Conservation (phyloP, 2,329 filamentous ascomycete genomes). For the Chaetomium sp. region DNA sequence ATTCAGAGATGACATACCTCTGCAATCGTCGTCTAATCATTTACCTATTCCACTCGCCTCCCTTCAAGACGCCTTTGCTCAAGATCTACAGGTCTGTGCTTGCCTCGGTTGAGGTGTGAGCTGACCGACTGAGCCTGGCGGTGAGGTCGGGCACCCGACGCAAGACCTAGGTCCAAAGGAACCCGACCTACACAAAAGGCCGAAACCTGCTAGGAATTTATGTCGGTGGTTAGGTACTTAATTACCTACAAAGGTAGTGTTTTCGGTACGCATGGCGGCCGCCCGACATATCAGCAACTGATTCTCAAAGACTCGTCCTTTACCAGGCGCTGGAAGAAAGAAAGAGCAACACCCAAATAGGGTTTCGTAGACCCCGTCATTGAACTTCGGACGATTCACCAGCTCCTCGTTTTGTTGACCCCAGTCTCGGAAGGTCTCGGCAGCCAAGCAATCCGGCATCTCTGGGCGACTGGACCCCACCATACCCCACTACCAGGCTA, state of each 20-base stretch:
- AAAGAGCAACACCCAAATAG: not conserved
- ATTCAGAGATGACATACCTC: not conserved
- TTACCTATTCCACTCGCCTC: not conserved
- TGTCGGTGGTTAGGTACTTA: not conserved
- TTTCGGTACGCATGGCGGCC: not conserved
- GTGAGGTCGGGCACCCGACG: not conserved
- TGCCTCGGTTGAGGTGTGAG: not conserved
- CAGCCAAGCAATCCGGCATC: conserved; percentile 12
- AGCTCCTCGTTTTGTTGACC: conserved; percentile 4
- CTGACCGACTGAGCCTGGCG: not conserved
- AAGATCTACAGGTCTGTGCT: not conserved
- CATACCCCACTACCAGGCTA: no score
- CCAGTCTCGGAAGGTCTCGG: conserved; percentile 24
- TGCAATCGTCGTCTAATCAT: not conserved
- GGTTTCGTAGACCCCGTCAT: not conserved
- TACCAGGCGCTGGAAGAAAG: not conserved
- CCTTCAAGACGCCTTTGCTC: not conserved
- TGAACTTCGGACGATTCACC: not conserved
- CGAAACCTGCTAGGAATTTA: not conserved
- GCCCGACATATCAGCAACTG: not conserved
- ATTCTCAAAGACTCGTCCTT: not conserved
- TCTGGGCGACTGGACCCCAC: conserved; percentile 18
- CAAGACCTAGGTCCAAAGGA: not conserved
- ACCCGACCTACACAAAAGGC: not conserved
- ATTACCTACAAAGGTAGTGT: not conserved